Percentiles rank a stretch among this genome's conserved stretches.
These are phyloP conservation scores for Trichosporon sp. DNA, from an alignment of 1,284 basidiomycete species.

Conservation along the genomic window DNA sequence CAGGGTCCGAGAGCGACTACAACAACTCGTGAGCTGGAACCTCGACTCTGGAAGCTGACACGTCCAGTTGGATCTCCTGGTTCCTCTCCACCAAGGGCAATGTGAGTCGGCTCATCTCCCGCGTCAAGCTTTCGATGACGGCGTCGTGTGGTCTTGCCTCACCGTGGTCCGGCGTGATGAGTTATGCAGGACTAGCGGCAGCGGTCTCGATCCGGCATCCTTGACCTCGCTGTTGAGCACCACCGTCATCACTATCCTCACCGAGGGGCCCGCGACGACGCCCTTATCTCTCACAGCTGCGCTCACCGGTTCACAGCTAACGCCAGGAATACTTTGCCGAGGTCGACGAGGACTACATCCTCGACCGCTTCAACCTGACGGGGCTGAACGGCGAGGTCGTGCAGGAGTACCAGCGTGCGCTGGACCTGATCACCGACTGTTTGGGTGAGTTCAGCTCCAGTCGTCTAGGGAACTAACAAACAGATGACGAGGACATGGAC, in stretches of 20 bases:
- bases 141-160: not conserved
- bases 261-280: too few relatives aligned
- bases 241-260: too few relatives aligned
- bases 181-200: too few relatives aligned
- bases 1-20: slow-evolving; percentile 51
- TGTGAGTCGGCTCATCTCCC: slow-evolving; percentile 24
- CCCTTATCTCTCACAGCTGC: not conserved
- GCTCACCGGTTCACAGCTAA: not conserved
- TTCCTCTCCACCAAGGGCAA: slow-evolving; percentile 75
- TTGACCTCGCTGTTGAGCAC: too few relatives aligned
- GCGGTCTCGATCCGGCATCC: too few relatives aligned
- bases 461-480: not conserved
- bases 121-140: not conserved
- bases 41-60: slow-evolving; percentile 7
- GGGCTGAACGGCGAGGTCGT: slow-evolving; percentile 90
- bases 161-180: too few relatives aligned
- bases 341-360: slow-evolving; percentile 97
- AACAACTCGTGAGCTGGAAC: slow-evolving; percentile 43
- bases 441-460: not conserved
- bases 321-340: slow-evolving; percentile 91
- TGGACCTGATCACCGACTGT: slow-evolving; percentile 87
- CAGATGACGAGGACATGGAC: slow-evolving; percentile 53
- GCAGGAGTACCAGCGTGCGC: slow-evolving; percentile 85
- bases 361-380: slow-evolving; percentile 96
- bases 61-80: slow-evolving; percentile 91